A percentile compares a stretch with the other conserved stretches of the same genome.
Evolutionary conservation across 2,329 filamentous ascomycete species (phyloP).

Genomic region (Aspergillus fumigatiaffinis): DNA sequence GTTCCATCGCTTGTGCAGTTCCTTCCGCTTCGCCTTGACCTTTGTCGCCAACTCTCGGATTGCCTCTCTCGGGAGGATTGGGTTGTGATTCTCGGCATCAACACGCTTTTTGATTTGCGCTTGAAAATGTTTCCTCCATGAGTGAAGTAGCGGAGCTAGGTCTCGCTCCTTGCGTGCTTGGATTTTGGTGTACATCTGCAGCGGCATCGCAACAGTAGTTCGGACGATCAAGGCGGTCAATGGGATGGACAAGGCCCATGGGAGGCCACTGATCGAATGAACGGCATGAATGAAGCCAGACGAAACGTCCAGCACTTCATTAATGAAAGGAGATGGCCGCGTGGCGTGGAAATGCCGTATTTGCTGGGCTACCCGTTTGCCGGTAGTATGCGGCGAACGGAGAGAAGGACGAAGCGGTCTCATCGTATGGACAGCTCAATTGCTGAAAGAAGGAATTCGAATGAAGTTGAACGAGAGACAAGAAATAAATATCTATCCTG

Average conservation of each 20-base stretch:
- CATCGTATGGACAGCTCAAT: constrained; percentile 3
- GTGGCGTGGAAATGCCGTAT: constrained; percentile 51
- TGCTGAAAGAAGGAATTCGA: background rate
- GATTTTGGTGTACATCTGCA: constrained; percentile 43
- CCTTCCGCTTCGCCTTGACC: constrained; percentile 18
- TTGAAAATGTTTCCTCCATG: constrained; percentile 31
- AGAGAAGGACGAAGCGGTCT: constrained; percentile 11
- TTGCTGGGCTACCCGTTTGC: constrained; percentile 17
- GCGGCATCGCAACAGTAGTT: constrained; percentile 44
- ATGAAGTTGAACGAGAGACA: background rate
- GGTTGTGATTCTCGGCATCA: constrained; percentile 1
- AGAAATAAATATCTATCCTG: background rate
- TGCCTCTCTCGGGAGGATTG: constrained; percentile 12
- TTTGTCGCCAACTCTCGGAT: constrained; percentile 18
- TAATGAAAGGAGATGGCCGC: constrained; percentile 38
- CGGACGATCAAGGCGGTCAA: constrained; percentile 52
- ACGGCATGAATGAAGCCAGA: constrained; percentile 49
- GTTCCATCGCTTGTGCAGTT: constrained; percentile 33
- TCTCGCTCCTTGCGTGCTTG: constrained; percentile 39
- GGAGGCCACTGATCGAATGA: constrained; percentile 46
- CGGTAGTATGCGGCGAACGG: constrained; percentile 1
- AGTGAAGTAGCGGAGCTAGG: constrained; percentile 40
- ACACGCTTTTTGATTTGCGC: background rate
- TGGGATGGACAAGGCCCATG: constrained; percentile 55
- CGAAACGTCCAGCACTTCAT: constrained; percentile 41